phyloP scores from a whole-genome alignment of 1,284 basidiomycete species.

The Trametes hirsuta region DNA sequence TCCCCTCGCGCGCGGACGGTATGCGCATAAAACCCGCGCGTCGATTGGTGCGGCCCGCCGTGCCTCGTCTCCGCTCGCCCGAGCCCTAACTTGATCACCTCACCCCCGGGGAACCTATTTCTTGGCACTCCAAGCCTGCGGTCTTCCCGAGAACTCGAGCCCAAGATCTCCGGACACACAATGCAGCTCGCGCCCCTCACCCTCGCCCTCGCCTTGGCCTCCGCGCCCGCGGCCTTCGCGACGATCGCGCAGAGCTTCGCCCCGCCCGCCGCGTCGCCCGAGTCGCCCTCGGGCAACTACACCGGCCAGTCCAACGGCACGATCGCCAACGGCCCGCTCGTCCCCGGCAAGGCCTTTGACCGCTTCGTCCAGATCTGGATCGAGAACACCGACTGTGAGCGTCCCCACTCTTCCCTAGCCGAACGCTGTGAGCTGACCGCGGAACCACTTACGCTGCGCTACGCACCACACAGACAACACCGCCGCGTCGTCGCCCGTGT shows the following conservation, averaged over 20 bases:
- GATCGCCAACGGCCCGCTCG: slow-evolving; percentile 38
- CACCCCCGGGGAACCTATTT: neutral
- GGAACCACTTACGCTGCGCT: too few species aligned
- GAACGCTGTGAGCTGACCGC: neutral
- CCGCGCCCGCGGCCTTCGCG: slow-evolving; percentile 27
- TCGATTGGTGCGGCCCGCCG: too few species aligned
- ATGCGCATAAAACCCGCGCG: neutral
- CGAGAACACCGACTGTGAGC: slow-evolving; percentile 50
- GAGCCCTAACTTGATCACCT: neutral
- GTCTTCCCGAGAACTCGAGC: neutral
- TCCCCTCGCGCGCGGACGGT: neutral
- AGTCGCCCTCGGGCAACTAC: slow-evolving; percentile 39
- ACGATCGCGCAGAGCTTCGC: slow-evolving; percentile 41
- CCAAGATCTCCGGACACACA: too few species aligned
- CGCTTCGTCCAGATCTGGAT: slow-evolving; percentile 49
- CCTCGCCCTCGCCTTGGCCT: slow-evolving; percentile 13
- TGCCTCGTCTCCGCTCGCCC: neutral
- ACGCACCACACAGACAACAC: slow-evolving; percentile 24
- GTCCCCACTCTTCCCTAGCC: too few species aligned
- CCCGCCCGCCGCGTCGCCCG: slow-evolving; percentile 41
- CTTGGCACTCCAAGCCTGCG: too few species aligned
- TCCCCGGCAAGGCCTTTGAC: slow-evolving; percentile 48
- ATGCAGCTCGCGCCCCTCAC: slow-evolving; percentile 1
- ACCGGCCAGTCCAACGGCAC: slow-evolving; percentile 44
- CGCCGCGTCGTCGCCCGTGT: slow-evolving; percentile 38